Conservation (phyloP, 2,329 filamentous ascomycete species). For the Pyrenophora teres region DNA sequence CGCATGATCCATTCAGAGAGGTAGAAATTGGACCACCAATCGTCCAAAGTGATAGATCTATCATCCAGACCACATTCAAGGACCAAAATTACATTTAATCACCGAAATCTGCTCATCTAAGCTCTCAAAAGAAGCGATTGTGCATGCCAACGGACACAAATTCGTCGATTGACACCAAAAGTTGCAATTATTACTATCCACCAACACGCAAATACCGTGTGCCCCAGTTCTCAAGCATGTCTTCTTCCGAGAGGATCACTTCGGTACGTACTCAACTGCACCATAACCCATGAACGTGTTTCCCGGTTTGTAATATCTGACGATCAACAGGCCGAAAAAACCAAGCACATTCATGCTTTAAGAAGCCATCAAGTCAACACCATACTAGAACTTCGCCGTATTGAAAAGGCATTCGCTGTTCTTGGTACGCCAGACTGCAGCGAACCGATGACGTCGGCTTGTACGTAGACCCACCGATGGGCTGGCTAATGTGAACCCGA, state of each 20-base stretch:
- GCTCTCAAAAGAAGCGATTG: conserved; percentile 4
- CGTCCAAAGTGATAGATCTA: too few species aligned
- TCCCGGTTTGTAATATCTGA: conserved; percentile 7
- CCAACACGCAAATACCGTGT: conserved; percentile 31
- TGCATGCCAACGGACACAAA: conserved; percentile 23
- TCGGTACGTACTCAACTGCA: conserved; percentile 21
- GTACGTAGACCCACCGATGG: conserved; percentile 37
- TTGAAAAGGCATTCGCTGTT: conserved; percentile 67
- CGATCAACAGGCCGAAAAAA: conserved; percentile 50
- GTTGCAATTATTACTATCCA: conserved; percentile 33
- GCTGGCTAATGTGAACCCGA: not conserved
- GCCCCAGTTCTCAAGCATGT: conserved; percentile 34
- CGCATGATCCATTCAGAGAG: too few species aligned
- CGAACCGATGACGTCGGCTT: conserved; percentile 71
- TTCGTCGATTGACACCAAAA: conserved; percentile 22
- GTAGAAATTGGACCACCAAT: too few species aligned
- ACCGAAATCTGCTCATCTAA: not conserved
- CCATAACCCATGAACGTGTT: not conserved
- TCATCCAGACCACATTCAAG: too few species aligned
- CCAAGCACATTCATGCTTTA: conserved; percentile 66
- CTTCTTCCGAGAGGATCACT: conserved; percentile 28
- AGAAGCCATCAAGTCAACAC: conserved; percentile 73
- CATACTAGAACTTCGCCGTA: conserved; percentile 71
- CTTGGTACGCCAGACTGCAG: conserved; percentile 64
- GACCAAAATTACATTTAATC: too few species aligned